A percentile compares a stretch with the other conserved stretches of the same genome.
Evolutionary conservation across 2,329 filamentous ascomycete genomes (phyloP).

Genomic region (Trichophyton rubrum): DNA sequence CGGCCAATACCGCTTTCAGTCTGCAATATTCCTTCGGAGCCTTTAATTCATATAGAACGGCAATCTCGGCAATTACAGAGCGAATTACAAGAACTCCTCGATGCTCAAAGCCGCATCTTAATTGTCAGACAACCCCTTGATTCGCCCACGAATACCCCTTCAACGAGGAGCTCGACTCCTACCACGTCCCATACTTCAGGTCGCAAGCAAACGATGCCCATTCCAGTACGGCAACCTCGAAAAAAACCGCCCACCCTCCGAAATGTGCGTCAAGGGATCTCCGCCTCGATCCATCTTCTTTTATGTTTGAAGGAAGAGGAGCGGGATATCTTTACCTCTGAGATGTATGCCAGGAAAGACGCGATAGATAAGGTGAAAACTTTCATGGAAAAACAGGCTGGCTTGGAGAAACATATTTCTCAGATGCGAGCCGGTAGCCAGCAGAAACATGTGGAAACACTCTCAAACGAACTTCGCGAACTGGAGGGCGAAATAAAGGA

Average conservation of each 20-base stretch:
- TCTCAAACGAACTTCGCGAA: conserved; percentile 39
- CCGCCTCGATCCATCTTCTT: conserved; percentile 43
- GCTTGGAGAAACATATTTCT: conserved; percentile 40
- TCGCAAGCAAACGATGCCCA: conserved; percentile 24
- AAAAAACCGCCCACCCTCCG: conserved; percentile 40
- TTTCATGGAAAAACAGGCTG: conserved; percentile 39
- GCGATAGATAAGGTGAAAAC: conserved; percentile 40
- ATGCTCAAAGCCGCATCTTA: conserved; percentile 49
- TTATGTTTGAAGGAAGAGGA: conserved; percentile 46
- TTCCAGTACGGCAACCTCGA: conserved; percentile 28
- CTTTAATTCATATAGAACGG: conserved; percentile 40
- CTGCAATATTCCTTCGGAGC: conserved; percentile 25
- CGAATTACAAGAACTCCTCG: conserved; percentile 47
- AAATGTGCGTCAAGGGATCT: conserved; percentile 45
- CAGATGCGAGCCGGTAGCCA: conserved; percentile 38
- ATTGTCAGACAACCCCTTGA: conserved; percentile 35
- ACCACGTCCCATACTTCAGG: conserved; percentile 20
- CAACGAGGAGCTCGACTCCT: conserved; percentile 35
- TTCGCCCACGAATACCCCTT: conserved; percentile 30
- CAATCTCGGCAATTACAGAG: conserved; percentile 43
- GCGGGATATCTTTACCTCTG: conserved; percentile 36
- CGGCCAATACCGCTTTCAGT: conserved; percentile 21
- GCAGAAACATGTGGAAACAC: conserved; percentile 30
- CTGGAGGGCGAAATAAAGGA: conserved; percentile 46
- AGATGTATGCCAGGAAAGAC: conserved; percentile 33